Evolutionary conservation across 257 asterid species (phyloP).

Genomic region (Fraxinus excelsior): DNA sequence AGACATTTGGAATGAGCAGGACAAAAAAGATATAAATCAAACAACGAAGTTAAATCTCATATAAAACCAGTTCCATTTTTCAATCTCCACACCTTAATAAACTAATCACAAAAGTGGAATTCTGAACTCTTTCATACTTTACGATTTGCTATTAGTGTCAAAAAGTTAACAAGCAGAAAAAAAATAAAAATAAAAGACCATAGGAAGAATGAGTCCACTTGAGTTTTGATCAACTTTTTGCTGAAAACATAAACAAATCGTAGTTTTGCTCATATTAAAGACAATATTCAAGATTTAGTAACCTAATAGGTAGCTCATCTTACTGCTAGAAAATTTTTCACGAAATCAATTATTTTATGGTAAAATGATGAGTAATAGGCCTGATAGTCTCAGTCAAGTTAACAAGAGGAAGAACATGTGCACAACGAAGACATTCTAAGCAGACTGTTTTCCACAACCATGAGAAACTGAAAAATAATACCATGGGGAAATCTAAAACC

Average conservation of each 20-base stretch:
- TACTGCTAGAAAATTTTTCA: background rate
- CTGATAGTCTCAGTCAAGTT: background rate
- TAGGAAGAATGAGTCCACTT: background rate
- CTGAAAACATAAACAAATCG: background rate
- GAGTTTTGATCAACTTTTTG: background rate
- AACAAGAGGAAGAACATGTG: background rate
- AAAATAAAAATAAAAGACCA: no score
- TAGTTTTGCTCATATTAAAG: no score
- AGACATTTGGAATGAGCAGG: background rate
- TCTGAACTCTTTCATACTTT: no score
- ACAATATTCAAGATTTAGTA: background rate
- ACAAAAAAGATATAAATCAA: background rate
- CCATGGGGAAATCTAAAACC: background rate
- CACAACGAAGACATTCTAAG: background rate
- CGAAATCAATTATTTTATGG: background rate
- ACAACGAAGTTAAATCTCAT: background rate
- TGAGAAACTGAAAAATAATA: background rate
- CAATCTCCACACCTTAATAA: background rate
- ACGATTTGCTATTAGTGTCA: no score
- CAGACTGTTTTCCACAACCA: background rate
- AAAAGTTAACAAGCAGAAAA: no score
- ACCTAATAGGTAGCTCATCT: background rate
- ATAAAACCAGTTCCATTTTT: background rate
- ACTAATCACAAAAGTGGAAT: background rate
- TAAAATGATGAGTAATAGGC: background rate